phyloP scores from a whole-genome alignment of 352 stramenopile species.

The Pythium plurisporium region DNA sequence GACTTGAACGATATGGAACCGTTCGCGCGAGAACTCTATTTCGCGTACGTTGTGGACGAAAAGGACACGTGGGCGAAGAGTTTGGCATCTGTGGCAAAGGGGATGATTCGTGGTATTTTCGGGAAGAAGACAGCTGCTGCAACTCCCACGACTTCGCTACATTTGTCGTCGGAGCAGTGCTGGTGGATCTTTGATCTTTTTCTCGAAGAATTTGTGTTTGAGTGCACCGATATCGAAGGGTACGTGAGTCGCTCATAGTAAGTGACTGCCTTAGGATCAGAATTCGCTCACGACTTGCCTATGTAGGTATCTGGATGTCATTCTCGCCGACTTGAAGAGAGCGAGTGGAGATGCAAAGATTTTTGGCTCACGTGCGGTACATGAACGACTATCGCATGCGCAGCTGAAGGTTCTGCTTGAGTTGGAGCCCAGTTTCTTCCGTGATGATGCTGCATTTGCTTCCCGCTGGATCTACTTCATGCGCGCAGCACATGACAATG shows the following conservation, averaged over 20 bases:
- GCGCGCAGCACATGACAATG: neutral
- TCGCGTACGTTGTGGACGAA: constrained; percentile 12
- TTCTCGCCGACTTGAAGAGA: constrained; percentile 37
- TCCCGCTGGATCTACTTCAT: constrained; percentile 6
- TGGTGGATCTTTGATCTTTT: constrained; percentile 27
- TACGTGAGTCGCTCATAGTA: constrained; percentile 20
- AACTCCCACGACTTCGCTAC: neutral
- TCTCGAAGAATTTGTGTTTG: constrained; percentile 34
- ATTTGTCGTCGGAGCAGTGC: neutral
- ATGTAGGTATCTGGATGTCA: constrained; percentile 24
- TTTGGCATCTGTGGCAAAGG: neutral
- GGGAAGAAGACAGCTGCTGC: neutral
- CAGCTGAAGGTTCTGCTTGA: constrained; percentile 30
- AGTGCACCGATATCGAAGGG: constrained; percentile 35
- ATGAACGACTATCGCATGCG: constrained; percentile 30
- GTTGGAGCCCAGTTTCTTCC: neutral
- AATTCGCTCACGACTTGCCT: neutral
- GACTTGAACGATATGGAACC: constrained; percentile 12
- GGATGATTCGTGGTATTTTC: neutral
- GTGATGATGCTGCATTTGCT: constrained; percentile 3
- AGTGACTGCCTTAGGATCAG: neutral
- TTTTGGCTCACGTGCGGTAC: constrained; percentile 34
- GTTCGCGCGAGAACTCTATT: constrained; percentile 20
- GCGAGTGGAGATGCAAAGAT: neutral
- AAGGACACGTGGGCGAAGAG: neutral